phyloP scores from a whole-genome alignment of 495 filamentous ascomycete species.

The Stereocaulon alpinum region DNA sequence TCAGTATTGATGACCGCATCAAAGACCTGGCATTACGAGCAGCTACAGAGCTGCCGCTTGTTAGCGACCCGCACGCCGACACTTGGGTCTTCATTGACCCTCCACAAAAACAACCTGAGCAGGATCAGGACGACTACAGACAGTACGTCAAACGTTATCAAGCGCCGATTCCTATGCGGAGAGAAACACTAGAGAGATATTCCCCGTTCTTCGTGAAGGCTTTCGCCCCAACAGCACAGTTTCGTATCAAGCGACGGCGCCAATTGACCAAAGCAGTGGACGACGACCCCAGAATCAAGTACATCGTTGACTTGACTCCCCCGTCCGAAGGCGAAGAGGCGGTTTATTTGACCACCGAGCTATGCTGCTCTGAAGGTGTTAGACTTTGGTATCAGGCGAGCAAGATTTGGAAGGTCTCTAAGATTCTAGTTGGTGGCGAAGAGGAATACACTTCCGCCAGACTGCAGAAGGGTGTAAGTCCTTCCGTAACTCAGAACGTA shows the following conservation, averaged over 20 bases:
- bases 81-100: slow-evolving; percentile 48
- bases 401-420: slow-evolving; percentile 39
- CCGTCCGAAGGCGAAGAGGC: slow-evolving; percentile 42
- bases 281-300: slow-evolving; percentile 36
- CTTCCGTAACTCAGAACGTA: slow-evolving; percentile 2
- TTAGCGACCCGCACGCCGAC: slow-evolving; percentile 34
- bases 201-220: slow-evolving; percentile 41
- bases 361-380: slow-evolving; percentile 47
- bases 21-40: slow-evolving; percentile 20
- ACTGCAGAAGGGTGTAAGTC: neutral
- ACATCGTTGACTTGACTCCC: slow-evolving; percentile 53
- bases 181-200: slow-evolving; percentile 32
- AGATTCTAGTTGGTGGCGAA: slow-evolving; percentile 27
- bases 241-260: slow-evolving; percentile 28
- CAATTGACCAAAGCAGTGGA: slow-evolving; percentile 24
- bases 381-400: slow-evolving; percentile 33
- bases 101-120: slow-evolving; percentile 26
- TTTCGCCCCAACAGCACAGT: slow-evolving; percentile 36
- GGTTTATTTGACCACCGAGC: slow-evolving; percentile 43
- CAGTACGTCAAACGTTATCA: slow-evolving; percentile 22
- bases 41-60: slow-evolving; percentile 21
- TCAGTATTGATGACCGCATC: slow-evolving; percentile 19
- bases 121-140: slow-evolving; percentile 13
- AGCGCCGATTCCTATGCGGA: slow-evolving; percentile 34
- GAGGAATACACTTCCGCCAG: slow-evolving; percentile 26